phyloP scores from a whole-genome alignment of 768 basidiomycete species.

The Multifurca ochricompacta region DNA sequence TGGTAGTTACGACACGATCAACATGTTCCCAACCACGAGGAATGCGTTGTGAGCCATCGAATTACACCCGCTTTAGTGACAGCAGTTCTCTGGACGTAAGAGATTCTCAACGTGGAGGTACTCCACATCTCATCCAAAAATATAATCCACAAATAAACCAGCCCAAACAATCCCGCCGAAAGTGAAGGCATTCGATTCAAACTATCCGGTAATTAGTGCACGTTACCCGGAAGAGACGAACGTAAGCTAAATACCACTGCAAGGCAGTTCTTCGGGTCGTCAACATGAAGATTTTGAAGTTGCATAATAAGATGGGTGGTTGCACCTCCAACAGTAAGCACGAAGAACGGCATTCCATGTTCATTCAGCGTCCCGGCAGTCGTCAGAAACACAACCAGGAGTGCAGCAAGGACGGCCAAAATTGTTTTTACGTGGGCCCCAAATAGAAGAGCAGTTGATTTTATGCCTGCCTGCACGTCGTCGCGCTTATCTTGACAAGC shows the following conservation, averaged over 20 bases:
- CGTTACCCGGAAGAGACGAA: neutral
- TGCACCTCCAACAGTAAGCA: slow-evolving; percentile 6
- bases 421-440: slow-evolving; percentile 38
- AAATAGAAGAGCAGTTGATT: slow-evolving; percentile 58
- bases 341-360: slow-evolving; percentile 18
- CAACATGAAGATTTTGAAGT: slow-evolving; percentile 1
- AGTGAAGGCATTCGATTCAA: slow-evolving; percentile 9
- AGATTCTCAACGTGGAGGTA: no score
- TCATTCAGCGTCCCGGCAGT: slow-evolving; percentile 26
- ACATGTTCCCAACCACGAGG: no score
- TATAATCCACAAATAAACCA: slow-evolving; percentile 9
- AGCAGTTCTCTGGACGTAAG: no score
- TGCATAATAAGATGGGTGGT: slow-evolving; percentile 5
- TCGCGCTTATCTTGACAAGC: slow-evolving; percentile 55
- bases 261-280: slow-evolving; percentile 8
- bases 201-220: neutral
- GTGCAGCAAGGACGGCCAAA: slow-evolving; percentile 33
- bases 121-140: neutral
- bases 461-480: slow-evolving; percentile 49
- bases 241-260: neutral
- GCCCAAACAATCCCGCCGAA: slow-evolving; percentile 6
- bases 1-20: no score
- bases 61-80: no score
- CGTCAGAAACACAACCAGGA: slow-evolving; percentile 24
- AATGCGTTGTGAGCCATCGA: no score